Evolutionary conservation across 2,329 filamentous ascomycete genomes (phyloP).

Genomic region (Tolypocladium paradoxum): DNA sequence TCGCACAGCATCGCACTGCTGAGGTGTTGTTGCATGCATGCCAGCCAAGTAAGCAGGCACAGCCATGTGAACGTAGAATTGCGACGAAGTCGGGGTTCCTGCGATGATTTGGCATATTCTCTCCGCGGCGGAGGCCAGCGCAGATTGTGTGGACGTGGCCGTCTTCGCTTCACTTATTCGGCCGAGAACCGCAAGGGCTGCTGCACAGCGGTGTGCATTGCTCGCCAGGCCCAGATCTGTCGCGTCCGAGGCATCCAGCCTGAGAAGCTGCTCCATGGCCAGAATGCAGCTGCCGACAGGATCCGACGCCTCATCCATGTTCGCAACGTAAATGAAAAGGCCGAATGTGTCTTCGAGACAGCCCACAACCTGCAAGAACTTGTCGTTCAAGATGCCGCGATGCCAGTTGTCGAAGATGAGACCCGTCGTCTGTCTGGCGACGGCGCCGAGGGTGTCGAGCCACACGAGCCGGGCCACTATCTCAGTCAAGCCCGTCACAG

Average conservation of each 20-base stretch:
- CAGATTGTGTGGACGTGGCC: not conserved
- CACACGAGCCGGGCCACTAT: conserved; percentile 28
- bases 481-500: conserved; percentile 24
- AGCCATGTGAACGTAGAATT: conserved; percentile 28
- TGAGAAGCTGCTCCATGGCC: conserved; percentile 16
- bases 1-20: conserved; percentile 23
- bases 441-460: conserved; percentile 26
- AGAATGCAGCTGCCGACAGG: conserved; percentile 9
- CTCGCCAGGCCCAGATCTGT: conserved; percentile 13
- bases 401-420: conserved; percentile 31
- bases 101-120: conserved; percentile 23
- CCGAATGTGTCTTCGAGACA: conserved; percentile 25
- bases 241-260: conserved; percentile 4
- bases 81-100: conserved; percentile 18
- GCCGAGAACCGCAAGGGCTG: conserved; percentile 19
- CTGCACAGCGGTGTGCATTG: conserved; percentile 24
- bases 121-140: conserved; percentile 20
- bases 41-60: conserved; percentile 24
- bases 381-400: conserved; percentile 18
- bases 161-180: not conserved
- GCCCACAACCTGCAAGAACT: conserved; percentile 26
- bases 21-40: conserved; percentile 18
- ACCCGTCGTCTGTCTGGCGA: conserved; percentile 9
- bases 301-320: conserved; percentile 5
- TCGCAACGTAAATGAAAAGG: conserved; percentile 22